phyloP scores from a whole-genome alignment of 352 stramenopile species.

The Peronospora tabacina region DNA sequence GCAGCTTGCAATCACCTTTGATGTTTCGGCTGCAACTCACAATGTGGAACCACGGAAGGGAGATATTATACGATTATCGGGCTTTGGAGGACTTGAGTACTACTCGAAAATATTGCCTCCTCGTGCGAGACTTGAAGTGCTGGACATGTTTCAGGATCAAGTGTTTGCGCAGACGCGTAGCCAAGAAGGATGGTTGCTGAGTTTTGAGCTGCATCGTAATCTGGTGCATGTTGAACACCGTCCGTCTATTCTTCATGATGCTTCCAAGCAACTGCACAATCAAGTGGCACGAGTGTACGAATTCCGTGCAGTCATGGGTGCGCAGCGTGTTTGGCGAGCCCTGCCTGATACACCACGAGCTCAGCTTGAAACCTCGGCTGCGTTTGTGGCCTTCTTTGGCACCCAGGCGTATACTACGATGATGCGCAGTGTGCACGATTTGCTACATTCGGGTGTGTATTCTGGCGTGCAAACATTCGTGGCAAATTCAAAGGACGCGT shows the following conservation, averaged over 20 bases:
- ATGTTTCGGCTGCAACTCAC: conserved; percentile 30
- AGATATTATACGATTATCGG: conserved; percentile 48
- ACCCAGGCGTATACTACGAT: conserved; percentile 36
- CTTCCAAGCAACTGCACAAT: conserved; percentile 43
- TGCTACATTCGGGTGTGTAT: conserved; percentile 31
- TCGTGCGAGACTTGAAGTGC: conserved; percentile 43
- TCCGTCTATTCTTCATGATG: conserved; percentile 46
- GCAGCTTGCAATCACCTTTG: conserved; percentile 52
- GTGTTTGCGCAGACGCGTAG: conserved; percentile 50
- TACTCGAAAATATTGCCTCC: conserved; percentile 53
- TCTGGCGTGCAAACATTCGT: conserved; percentile 37
- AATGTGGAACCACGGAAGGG: conserved; percentile 40
- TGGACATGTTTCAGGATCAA: conserved; percentile 60
- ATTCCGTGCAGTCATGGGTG: conserved; percentile 34
- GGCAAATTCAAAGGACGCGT: conserved; percentile 33
- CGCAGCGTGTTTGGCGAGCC: conserved; percentile 37
- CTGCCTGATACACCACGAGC: conserved; percentile 34
- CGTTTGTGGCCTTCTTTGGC: conserved; percentile 42
- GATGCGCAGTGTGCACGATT: conserved; percentile 28
- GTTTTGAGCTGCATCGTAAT: conserved; percentile 62
- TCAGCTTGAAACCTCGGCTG: conserved; percentile 38
- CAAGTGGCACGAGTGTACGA: conserved; percentile 45
- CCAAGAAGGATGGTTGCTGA: conserved; percentile 50
- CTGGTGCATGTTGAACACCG: conserved; percentile 54
- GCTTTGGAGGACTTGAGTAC: conserved; percentile 61